Base-by-base conservation (phyloP, 495 filamentous ascomycete species). In the Aspergillus ellipticus region DNA sequence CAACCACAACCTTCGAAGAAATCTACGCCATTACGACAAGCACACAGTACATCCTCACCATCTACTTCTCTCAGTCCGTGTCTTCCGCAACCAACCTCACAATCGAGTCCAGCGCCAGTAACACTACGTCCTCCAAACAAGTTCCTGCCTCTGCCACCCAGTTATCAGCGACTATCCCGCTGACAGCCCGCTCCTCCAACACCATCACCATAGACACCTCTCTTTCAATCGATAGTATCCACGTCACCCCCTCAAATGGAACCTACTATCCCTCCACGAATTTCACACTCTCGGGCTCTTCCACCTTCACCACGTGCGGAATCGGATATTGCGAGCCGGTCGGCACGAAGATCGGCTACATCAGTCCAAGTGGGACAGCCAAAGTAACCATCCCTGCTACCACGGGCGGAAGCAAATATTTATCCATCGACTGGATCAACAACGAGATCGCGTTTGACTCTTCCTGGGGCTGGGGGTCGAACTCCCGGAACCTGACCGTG, bases 341-440 rank as follows among this genome's bases (percentile, higher is more conserved):
- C 0, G 73, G 77, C 16, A 71, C 66, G 13, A 79, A 80, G 49
- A 69, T 82, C 11, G 66, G 65, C 16, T 63, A 71, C 43, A 35
- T 74, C 17, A 52, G 50, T 11, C 48, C 60, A 10, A 62, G 53
- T 11, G 59, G 63, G 24, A 63, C 66, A 3, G 73, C 72, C 9
- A 49, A 33, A 7, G 54, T 59, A 16, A 61, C 42, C 6, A 62
- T 75, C 24, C 42, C 59, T 1, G 67, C 71, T 11, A 66, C 72
- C 16, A 65, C 59, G 3, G 60, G 58, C 6, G 55, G 56, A 33
- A 59, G 58, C 6, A 79, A 78, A 56, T 71, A 74, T 24, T 28
- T 78, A 4, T 72, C 73, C 19, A 53, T 81, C 11, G 73, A 77
- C 57, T 80, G 75, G 42, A 76, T 79, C 59, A 80, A 82, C 58